phyloP scores from a whole-genome alignment of 495 filamentous ascomycete species.

The Penicilliopsis zonata region DNA sequence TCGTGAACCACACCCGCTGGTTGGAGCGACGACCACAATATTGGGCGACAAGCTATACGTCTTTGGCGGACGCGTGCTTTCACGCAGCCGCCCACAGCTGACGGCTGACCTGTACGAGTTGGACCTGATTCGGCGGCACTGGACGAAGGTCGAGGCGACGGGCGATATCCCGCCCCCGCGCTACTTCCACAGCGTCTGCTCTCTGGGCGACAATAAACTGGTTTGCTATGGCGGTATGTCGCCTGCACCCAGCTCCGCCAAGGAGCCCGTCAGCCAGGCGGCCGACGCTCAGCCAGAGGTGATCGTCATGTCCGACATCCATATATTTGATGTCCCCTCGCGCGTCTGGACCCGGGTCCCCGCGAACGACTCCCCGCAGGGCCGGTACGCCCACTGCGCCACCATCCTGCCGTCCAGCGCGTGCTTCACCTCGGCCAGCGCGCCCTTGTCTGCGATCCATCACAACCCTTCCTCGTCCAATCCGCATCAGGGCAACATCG shows the following conservation, averaged over 20 bases:
- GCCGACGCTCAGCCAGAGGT: constrained; percentile 73
- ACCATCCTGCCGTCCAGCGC: constrained; percentile 83
- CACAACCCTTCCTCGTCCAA: constrained; percentile 72
- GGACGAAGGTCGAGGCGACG: constrained; percentile 73
- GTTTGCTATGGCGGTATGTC: constrained; percentile 99
- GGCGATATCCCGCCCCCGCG: constrained; percentile 83
- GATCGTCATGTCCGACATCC: constrained; percentile 94
- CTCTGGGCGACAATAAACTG: constrained; percentile 85
- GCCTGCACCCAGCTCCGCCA: constrained; percentile 43
- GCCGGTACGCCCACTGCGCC: constrained; percentile 93
- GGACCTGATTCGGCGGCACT: constrained; percentile 82
- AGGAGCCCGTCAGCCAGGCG: constrained; percentile 26
- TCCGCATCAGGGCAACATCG: constrained; percentile 74
- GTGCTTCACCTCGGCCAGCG: constrained; percentile 68
- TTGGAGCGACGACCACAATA: constrained; percentile 91
- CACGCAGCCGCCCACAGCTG: constrained; percentile 66
- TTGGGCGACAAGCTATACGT: constrained; percentile 91
- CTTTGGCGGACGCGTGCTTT: constrained; percentile 83
- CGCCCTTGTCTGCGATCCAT: constrained; percentile 73
- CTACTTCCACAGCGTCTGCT: constrained; percentile 94
- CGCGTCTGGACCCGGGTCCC: constrained; percentile 78
- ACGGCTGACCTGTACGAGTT: constrained; percentile 88
- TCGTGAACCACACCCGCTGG: constrained; percentile 76
- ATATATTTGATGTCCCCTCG: constrained; percentile 84
- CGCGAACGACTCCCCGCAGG: constrained; percentile 73